Evolutionary conservation across 2,329 filamentous ascomycete genomes (phyloP).

Genomic region (Zymoseptoria tritici): DNA sequence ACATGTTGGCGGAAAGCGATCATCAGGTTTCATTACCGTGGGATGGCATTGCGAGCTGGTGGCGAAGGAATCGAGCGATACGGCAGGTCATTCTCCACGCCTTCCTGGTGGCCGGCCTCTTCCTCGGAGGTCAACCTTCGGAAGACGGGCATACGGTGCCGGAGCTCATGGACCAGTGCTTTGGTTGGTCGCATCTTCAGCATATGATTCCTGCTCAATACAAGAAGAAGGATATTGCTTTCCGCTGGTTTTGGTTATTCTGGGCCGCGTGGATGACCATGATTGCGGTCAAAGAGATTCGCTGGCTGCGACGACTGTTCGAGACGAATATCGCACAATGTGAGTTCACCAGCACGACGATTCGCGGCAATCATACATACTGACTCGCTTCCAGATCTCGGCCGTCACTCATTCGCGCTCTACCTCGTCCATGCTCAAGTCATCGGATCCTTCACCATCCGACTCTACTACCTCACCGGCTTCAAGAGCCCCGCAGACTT

Average conservation of each 20-base stretch:
- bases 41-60: conserved; percentile 11
- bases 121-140: conserved; percentile 18
- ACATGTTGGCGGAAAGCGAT: conserved; percentile 42
- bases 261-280: conserved; percentile 44
- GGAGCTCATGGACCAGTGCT: conserved; percentile 16
- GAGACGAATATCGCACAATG: conserved; percentile 19
- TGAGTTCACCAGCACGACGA: conserved; percentile 4
- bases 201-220: conserved; percentile 18
- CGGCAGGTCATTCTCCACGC: conserved; percentile 12
- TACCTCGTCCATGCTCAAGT: conserved; percentile 60
- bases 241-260: conserved; percentile 41
- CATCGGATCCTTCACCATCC: conserved; percentile 50
- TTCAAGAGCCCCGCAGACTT: conserved; percentile 15
- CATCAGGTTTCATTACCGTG: conserved; percentile 13
- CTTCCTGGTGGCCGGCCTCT: conserved; percentile 17
- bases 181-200: conserved; percentile 17
- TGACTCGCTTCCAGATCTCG: conserved; percentile 37
- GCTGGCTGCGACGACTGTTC: conserved; percentile 18
- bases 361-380: not conserved
- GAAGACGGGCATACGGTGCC: conserved; percentile 13
- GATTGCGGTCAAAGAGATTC: conserved; percentile 17
- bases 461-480: conserved; percentile 21
- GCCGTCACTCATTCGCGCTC: conserved; percentile 53
- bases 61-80: conserved; percentile 7
- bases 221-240: conserved; percentile 15